Evolutionary conservation across 2,329 filamentous ascomycete species (phyloP).

Genomic region (Colletotrichum caudatum): DNA sequence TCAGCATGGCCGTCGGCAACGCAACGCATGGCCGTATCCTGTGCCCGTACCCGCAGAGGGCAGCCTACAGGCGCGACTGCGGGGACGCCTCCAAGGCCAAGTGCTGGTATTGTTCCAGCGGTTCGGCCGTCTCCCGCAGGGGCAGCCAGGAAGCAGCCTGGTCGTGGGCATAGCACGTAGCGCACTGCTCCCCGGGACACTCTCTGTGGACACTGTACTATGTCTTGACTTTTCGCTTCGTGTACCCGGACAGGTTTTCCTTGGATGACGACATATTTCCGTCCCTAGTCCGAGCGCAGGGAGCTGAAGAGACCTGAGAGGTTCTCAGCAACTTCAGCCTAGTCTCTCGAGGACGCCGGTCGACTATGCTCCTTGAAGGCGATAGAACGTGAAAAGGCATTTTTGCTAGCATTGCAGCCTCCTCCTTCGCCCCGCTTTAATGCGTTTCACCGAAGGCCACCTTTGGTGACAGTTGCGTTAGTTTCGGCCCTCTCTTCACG

Average conservation of each 20-base stretch:
- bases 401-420: too few species aligned
- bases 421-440: background rate
- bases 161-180: background rate
- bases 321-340: conserved; percentile 1
- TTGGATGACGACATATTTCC: conserved; percentile 45
- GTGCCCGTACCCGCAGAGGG: conserved; percentile 51
- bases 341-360: background rate
- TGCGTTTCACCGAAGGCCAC: background rate
- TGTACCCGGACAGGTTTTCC: conserved; percentile 50
- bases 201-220: too few species aligned
- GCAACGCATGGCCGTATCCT: conserved; percentile 50
- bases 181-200: too few species aligned
- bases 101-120: conserved; percentile 15
- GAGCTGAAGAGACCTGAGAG: background rate
- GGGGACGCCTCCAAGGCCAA: conserved; percentile 1
- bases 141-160: too few species aligned
- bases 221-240: too few species aligned
- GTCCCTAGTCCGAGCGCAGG: background rate
- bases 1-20: conserved; percentile 26
- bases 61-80: conserved; percentile 44
- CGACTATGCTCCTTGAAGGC: background rate
- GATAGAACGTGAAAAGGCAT: too few species aligned
- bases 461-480: background rate
- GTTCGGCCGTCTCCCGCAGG: background rate
- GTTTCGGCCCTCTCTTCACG: background rate